Evolutionary conservation across 1,284 basidiomycete species (phyloP), one percentile per base, ranked within the genome.

Genomic region (Apiotrichum montevideense): DNA sequence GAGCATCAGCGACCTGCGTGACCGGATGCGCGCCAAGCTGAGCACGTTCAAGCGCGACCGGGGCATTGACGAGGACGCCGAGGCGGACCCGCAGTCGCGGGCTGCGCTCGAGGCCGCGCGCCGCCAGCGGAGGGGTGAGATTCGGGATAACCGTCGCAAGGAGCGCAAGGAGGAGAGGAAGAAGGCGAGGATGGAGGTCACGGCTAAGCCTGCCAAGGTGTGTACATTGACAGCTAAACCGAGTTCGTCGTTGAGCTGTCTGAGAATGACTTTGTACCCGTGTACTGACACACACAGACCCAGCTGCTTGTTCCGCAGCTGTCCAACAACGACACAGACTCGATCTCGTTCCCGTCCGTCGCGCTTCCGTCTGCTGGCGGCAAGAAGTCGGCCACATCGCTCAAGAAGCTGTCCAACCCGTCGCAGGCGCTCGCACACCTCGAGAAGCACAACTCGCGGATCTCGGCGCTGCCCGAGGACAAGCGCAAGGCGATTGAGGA

Each of bases 101-200:
- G 91, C 94, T 66, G 88, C 85, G 63, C 73, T 96, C 52, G 74
- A 94, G 55, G 88, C 90, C 67, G 87, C 90, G 72, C 80, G 87
- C 54, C 78, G 90, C 64, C 76, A 76, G 66, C 85, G 88, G 66
- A 79, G 90, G 9, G 90, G 87, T 1, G 84, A 86, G 42, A 81
- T 95, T 80, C 81, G 91, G 34, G 92, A 95, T 72, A 81, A 85
- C 58, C 78, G 92, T 63, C 75, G 91, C 70, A 87, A 87, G 70
- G 87, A 89, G 79, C 87, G 88, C 29, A 87, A 82, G 71, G 90
- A 92, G 76, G 87, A 87, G 76, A 85, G 85, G 59, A 80, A 79
- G 73, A 78, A 80, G 55, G 80, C 80, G 49, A 79, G 83, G 65
- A 78, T 70, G 67, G 65, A 74, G 29, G 63, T 68, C 34, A 70